phyloP scores from a whole-genome alignment of 371 early-diverging fungal species.

The Mortierella sp. region DNA sequence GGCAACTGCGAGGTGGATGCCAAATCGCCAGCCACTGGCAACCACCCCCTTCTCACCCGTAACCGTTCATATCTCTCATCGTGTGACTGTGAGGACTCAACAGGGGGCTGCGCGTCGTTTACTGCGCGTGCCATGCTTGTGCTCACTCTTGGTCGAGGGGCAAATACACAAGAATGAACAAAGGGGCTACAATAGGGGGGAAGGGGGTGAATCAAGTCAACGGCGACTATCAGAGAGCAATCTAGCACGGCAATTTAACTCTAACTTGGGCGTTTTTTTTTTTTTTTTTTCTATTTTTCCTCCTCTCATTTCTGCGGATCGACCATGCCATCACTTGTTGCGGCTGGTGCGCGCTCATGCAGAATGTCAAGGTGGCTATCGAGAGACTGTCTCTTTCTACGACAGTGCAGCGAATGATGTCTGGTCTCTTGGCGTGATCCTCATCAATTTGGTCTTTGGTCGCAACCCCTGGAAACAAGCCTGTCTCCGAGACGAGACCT shows the following conservation, averaged over 20 bases:
- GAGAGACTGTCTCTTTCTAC: conserved; percentile 63
- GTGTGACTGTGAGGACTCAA: too few relatives aligned
- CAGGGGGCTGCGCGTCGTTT: too few relatives aligned
- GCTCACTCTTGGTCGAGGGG: too few relatives aligned
- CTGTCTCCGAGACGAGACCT: conserved; percentile 77
- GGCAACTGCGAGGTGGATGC: too few relatives aligned
- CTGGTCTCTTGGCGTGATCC: conserved; percentile 87
- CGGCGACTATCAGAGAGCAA: too few relatives aligned
- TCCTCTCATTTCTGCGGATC: too few relatives aligned
- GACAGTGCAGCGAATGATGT: conserved; percentile 84
- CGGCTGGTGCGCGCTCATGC: too few relatives aligned
- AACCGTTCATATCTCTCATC: too few relatives aligned
- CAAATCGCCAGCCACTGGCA: not conserved
- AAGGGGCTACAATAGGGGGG: too few relatives aligned
- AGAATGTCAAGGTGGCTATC: conserved; percentile 82
- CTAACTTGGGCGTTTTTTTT: conserved; percentile 6
- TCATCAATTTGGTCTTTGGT: conserved; percentile 80
- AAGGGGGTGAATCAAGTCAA: too few relatives aligned
- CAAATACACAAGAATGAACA: too few relatives aligned
- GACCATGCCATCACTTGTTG: conserved; percentile 67
- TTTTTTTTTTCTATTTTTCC: not conserved
- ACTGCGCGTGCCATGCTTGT: too few relatives aligned
- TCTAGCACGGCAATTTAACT: not conserved
- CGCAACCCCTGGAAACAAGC: conserved; percentile 88
- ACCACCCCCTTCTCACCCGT: not conserved